A percentile compares a stretch with the other conserved stretches of the same genome.
Conservation (phyloP, 2,329 filamentous ascomycete genomes). For the Plectosphaerella cucumerina region DNA sequence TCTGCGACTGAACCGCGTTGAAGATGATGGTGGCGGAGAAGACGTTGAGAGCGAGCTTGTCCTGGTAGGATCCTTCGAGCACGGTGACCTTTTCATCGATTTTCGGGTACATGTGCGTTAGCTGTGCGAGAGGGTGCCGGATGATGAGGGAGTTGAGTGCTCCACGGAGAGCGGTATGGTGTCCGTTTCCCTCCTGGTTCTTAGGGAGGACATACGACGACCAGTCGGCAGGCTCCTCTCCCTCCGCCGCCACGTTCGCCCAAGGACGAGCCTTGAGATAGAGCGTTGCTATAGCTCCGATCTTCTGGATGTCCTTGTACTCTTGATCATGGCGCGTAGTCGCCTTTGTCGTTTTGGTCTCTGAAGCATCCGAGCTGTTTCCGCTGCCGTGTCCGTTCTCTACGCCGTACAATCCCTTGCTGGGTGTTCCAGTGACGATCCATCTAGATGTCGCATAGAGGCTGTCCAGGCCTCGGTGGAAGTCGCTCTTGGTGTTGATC, state of each 20-base stretch:
- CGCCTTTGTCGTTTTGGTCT: slow-evolving; percentile 18
- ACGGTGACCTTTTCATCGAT: slow-evolving; percentile 68
- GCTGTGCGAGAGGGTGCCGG: slow-evolving; percentile 70
- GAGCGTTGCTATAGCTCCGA: slow-evolving; percentile 61
- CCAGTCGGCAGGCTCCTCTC: slow-evolving; percentile 63
- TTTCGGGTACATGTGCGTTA: slow-evolving; percentile 65
- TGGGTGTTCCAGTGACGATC: slow-evolving; percentile 89
- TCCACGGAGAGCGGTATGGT: slow-evolving; percentile 57
- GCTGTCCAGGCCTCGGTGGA: slow-evolving; percentile 46
- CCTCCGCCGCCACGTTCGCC: slow-evolving; percentile 55
- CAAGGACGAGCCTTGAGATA: slow-evolving; percentile 78
- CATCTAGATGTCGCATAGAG: slow-evolving; percentile 70
- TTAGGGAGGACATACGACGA: slow-evolving; percentile 64
- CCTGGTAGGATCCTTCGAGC: slow-evolving; percentile 78
- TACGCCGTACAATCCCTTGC: slow-evolving; percentile 75
- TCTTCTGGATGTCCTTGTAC: slow-evolving; percentile 59
- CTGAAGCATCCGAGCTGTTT: slow-evolving; percentile 3
- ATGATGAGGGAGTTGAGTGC: slow-evolving; percentile 78
- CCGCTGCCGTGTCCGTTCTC: slow-evolving; percentile 11
- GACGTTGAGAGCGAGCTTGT: slow-evolving; percentile 76
- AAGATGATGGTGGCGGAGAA: slow-evolving; percentile 81
- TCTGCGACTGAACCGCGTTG: slow-evolving; percentile 84
- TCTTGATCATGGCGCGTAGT: slow-evolving; percentile 38
- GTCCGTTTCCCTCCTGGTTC: slow-evolving; percentile 46
- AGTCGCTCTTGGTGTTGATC: slow-evolving; percentile 48